Evolutionary conservation across 202 grass and related monocot genomes (phyloP).

Genomic region (Thinopyrum obtusiflorum): DNA sequence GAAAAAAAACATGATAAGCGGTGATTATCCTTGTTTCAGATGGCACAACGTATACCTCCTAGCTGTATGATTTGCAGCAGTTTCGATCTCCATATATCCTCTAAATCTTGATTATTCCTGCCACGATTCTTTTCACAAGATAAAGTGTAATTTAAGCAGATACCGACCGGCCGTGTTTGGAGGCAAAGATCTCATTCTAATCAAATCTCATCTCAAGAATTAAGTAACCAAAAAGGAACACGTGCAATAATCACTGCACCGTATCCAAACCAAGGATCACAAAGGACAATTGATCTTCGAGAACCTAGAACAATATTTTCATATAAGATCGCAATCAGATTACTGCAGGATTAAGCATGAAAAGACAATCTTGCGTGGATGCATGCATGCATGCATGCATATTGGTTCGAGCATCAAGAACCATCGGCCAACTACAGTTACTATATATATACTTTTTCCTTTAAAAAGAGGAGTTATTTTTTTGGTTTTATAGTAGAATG

Average conservation of each 20-base stretch:
- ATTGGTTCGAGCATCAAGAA: not conserved
- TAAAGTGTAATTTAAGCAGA: not conserved
- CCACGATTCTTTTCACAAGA: not conserved
- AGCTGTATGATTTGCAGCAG: not conserved
- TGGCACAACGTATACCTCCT: not conserved
- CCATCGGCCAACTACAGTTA: not conserved
- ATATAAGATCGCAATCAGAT: slow-evolving; percentile 19
- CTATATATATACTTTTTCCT: not conserved
- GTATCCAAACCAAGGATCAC: slow-evolving; percentile 35
- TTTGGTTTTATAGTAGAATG: not conserved
- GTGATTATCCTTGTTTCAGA: not conserved
- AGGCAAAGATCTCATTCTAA: slow-evolving; percentile 30
- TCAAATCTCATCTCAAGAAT: not conserved
- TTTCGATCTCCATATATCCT: slow-evolving; percentile 9
- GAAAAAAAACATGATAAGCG: not conserved
- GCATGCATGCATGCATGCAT: not conserved
- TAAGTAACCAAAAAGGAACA: slow-evolving; percentile 31
- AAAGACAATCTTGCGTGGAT: slow-evolving; percentile 2
- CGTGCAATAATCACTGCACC: slow-evolving; percentile 19
- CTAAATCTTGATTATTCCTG: not conserved
- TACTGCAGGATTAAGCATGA: not conserved
- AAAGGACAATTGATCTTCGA: slow-evolving; percentile 32
- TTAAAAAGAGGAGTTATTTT: not conserved
- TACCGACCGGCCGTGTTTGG: not conserved
- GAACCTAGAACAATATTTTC: slow-evolving; percentile 36